Base-by-base conservation (phyloP, 306 rosid species). In the Crataegus laevigata region DNA sequence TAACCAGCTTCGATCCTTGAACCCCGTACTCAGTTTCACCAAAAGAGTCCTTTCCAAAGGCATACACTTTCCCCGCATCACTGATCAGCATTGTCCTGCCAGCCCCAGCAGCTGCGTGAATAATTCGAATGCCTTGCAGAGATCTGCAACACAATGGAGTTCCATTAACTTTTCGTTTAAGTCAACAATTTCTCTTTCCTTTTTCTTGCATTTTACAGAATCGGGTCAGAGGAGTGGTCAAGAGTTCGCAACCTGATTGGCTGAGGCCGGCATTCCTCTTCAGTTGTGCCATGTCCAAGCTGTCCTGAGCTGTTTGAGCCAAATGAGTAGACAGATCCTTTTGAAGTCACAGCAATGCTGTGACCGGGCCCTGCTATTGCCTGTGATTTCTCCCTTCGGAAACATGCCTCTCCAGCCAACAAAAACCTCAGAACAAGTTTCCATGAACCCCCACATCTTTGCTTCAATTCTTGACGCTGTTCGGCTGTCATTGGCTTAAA, bases 311-410 rank as follows among this genome's bases (percentile, higher is more conserved):
- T 91, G 81, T 94, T 94, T 77, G 96, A 94, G 19, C 97, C 97
- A 40, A 94, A 94, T 22, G 98, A 77, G 84, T 94, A 94, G 71
- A 79, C 97, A 50, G 68, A 72, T 75, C 98, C 98, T 81, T 82
- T 85, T 8, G 96, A 87, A 14, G 98, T 87, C 77, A 94, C 97
- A 7, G 91, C 96, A 73, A 94, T 87, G 81, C 98, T 94, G 83
- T 94, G 98, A 74, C 97, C 97, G 4, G 98, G 96, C 76, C 98
- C 98, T 18, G 98, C 98, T 67, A 91, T 85, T 15, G 98, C 98
- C 82, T 90, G 94, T 3, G 91, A 91, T 73, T 87, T 91, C 84
- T 91, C 98, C 87, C 97, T 88, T 82, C 97, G 82, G 84, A 85
- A 81, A 83, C 97, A 94, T 13, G 93, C 88, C 71, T 94, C 98